Percentiles rank a stretch among this genome's conserved stretches.
These are phyloP conservation scores for Picea abies DNA, from an alignment of 83 land plant species.

Conservation along the genomic window DNA sequence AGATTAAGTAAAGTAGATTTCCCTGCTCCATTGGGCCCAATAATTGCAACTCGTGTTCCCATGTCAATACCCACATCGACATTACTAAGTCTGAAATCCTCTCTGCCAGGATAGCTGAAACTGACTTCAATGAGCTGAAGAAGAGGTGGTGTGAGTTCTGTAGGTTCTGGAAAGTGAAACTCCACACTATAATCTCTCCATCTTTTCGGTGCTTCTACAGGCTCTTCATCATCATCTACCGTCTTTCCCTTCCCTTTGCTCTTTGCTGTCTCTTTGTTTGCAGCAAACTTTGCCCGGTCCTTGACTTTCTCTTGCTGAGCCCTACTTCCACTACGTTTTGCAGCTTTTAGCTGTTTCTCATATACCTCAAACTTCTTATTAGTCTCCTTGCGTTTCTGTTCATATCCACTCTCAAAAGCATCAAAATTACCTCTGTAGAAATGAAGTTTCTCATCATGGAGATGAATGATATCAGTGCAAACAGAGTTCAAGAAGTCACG, in stretches of 20 bases:
- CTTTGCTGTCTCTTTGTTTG: constrained; percentile 82
- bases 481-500: constrained; percentile 91
- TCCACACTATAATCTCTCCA: constrained; percentile 94
- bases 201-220: constrained; percentile 72
- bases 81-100: constrained; percentile 81
- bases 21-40: constrained; percentile 98
- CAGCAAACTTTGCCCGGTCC: constrained; percentile 80
- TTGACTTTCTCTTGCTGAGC: constrained; percentile 93
- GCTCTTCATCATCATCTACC: constrained; percentile 73
- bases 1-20: constrained; percentile 95
- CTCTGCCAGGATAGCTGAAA: constrained; percentile 87
- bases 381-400: constrained; percentile 82
- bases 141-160: constrained; percentile 93
- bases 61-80: constrained; percentile 98
- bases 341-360: constrained; percentile 92
- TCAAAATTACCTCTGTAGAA: constrained; percentile 77
- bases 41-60: constrained; percentile 99
- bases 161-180: constrained; percentile 97
- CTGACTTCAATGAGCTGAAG: constrained; percentile 88
- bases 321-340: constrained; percentile 77
- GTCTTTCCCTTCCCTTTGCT: constrained; percentile 58
- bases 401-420: constrained; percentile 86
- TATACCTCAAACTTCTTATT: constrained; percentile 86
- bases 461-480: constrained; percentile 86
- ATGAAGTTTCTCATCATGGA: constrained; percentile 52